Evolutionary conservation across 179 eudicot genomes (phyloP), one percentile per base, ranked within the genome.

Genomic region (Beta corolliflora): DNA sequence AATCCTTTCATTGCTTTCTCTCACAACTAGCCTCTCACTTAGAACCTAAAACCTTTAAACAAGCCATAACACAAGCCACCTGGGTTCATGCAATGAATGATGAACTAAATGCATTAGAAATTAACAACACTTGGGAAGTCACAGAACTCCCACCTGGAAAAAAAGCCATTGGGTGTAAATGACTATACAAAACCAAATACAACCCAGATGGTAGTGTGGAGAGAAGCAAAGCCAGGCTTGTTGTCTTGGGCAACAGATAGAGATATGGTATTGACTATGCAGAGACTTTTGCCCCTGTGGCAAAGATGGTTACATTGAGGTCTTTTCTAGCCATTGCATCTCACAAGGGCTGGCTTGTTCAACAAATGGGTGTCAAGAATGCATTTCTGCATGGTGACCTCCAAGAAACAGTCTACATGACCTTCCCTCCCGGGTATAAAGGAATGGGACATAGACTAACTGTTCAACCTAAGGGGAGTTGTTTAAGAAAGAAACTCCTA

Each of bases 241-340:
- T 70, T 3, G 45, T 70, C 0, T 23, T 29, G 0, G 53, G 73
- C 0, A 29, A 41, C 9, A 16, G n/a, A 0, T 52, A 41, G 2
- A 31, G 36, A 5, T 41, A 14, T 12, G 67, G 68, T 1, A 5
- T 31, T 41, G 71, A 45, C 0, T 19, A 15, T 59, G 13, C 6
- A 2, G 66, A 75, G 16, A 75, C 18, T 3, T 75, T 75, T 75
- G 78, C 78, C 16, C 78, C 21, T 3, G 54, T 60, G 13, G 69
- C 79, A 1, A 36, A 61, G 0, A 60, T 76, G 79, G 4, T 55
- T 1, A 58, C 69, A 3, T 16, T 76, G 0, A 76, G 70, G 19
- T 12, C 63, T 55, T 10, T 75, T 0, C 9, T 75, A 4, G 46
- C 5, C 2, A 19, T 75, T 5, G 64, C 48, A 0, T 59, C 41